These are phyloP conservation scores for Backusella circina DNA, from an alignment of 192 early-diverging fungal genomes.

Conservation along the genomic window DNA sequence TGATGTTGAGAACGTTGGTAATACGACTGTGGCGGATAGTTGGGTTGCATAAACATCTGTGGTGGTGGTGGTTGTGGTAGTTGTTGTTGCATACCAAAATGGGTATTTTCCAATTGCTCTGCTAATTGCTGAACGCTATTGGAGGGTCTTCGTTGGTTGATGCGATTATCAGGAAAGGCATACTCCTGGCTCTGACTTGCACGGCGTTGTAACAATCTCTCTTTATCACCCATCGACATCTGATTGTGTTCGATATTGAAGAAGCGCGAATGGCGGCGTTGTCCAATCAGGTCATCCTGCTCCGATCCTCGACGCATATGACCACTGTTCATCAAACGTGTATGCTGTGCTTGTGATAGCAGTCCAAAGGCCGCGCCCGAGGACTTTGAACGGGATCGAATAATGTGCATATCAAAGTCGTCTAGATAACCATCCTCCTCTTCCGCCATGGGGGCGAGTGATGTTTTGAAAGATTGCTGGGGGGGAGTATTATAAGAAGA, in stretches of 20 bases:
- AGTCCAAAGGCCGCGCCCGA: constrained; percentile 65
- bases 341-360: constrained; percentile 45
- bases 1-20: background rate
- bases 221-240: constrained; percentile 36
- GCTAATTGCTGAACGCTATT: constrained; percentile 60
- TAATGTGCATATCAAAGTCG: constrained; percentile 40
- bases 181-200: constrained; percentile 51
- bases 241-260: constrained; percentile 7
- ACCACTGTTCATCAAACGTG: constrained; percentile 29
- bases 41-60: constrained; percentile 3
- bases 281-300: constrained; percentile 36
- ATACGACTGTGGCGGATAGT: background rate
- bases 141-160: background rate
- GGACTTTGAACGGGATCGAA: constrained; percentile 58
- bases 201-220: constrained; percentile 52
- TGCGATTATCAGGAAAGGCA: constrained; percentile 14
- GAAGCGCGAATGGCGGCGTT: constrained; percentile 17
- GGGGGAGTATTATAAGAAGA: background rate
- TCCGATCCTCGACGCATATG: constrained; percentile 43
- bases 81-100: constrained; percentile 10
- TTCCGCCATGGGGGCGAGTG: constrained; percentile 48
- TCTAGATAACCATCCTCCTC: constrained; percentile 29
- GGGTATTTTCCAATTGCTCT: constrained; percentile 31
- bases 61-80: no score
- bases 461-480: constrained; percentile 28